Conservation (phyloP, 1,284 basidiomycete species). For the Cryptococcus amylolentus region DNA sequence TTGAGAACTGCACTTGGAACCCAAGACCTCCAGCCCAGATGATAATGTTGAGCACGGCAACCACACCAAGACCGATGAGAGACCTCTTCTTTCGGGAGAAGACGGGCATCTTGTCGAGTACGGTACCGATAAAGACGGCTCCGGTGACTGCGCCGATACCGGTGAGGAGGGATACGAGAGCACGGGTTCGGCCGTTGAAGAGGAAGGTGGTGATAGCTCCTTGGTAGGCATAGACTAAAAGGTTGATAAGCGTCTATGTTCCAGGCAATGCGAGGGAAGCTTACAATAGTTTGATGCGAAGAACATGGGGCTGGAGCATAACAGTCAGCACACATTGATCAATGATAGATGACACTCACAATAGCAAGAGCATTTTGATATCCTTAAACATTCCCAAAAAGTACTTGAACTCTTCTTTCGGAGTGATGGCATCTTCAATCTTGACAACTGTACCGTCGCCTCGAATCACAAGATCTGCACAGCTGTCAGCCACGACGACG, state of each 20-base stretch:
- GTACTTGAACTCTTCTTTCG: constrained; percentile 28
- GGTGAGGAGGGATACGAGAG: constrained; percentile 33
- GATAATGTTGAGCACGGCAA: constrained; percentile 26
- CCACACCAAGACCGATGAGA: constrained; percentile 26
- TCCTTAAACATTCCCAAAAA: constrained; percentile 35
- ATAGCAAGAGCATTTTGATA: constrained; percentile 35
- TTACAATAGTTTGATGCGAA: constrained; percentile 39
- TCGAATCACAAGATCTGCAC: constrained; percentile 30
- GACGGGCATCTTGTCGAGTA: constrained; percentile 38
- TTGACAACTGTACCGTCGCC: constrained; percentile 39
- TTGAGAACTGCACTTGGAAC: constrained; percentile 34
- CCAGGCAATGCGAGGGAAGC: neutral
- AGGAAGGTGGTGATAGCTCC: constrained; percentile 34
- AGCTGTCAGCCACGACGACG: neutral
- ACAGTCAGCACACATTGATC: neutral
- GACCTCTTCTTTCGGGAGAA: constrained; percentile 29
- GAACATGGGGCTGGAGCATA: constrained; percentile 29
- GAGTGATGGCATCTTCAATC: constrained; percentile 18
- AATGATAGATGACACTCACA: constrained; percentile 9
- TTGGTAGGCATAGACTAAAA: constrained; percentile 38
- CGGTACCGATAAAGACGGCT: constrained; percentile 37
- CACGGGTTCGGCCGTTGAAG: constrained; percentile 40
- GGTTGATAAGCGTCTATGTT: neutral
- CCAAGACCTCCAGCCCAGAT: constrained; percentile 40
- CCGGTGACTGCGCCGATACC: constrained; percentile 41